Evolutionary conservation across 2,329 filamentous ascomycete species (phyloP).

Genomic region (Sarocladiaceae sp.): DNA sequence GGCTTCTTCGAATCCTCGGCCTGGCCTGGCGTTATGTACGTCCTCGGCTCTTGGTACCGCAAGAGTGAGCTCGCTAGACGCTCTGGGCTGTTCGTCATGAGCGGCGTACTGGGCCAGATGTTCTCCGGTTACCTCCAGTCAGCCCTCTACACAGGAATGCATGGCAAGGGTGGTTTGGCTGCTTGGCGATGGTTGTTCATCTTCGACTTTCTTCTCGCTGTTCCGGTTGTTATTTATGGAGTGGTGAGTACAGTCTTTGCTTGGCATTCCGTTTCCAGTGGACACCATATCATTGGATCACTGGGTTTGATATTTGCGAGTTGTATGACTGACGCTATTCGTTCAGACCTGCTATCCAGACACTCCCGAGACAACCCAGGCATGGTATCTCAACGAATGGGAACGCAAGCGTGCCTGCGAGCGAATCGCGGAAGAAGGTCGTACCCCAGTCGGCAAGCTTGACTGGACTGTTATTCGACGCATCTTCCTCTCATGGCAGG

Average conservation of each 20-base stretch:
- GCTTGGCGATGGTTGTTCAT: constrained; percentile 36
- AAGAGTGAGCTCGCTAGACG: constrained; percentile 53
- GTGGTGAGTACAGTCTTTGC: not conserved
- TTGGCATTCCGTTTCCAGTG: too few species aligned
- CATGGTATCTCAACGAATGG: constrained; percentile 40
- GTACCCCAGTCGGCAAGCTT: constrained; percentile 31
- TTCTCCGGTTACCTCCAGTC: constrained; percentile 31
- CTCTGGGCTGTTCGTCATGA: constrained; percentile 53
- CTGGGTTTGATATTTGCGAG: not conserved
- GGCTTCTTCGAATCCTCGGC: constrained; percentile 52
- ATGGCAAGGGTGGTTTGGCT: constrained; percentile 26
- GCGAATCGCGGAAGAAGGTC: constrained; percentile 59
- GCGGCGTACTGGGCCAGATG: constrained; percentile 43
- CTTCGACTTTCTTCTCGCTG: constrained; percentile 29
- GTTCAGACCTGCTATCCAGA: constrained; percentile 33
- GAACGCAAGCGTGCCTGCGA: constrained; percentile 63
- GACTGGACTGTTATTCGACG: constrained; percentile 32
- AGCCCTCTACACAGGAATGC: constrained; percentile 27
- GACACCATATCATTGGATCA: too few species aligned
- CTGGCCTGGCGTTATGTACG: constrained; percentile 49
- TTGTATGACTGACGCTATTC: not conserved
- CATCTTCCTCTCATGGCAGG: constrained; percentile 37
- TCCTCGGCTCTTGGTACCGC: constrained; percentile 57
- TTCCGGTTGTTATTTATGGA: constrained; percentile 27
- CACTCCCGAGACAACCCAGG: constrained; percentile 35